A percentile compares a stretch with the other conserved stretches of the same genome.
phyloP scores from a whole-genome alignment of 306 rosid genomes.

The Inga oerstediana region DNA sequence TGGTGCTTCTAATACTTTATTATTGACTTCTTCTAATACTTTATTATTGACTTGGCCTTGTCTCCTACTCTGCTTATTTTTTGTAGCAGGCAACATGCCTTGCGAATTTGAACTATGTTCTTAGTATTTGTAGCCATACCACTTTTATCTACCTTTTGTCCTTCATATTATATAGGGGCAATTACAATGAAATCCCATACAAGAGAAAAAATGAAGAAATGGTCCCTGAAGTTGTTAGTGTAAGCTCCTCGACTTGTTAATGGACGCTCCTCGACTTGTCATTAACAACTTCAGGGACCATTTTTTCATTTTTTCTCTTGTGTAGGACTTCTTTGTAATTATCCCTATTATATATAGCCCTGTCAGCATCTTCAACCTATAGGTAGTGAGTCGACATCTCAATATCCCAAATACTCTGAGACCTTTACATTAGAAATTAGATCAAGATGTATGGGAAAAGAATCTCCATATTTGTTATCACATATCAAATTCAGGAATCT shows the following conservation, averaged over 20 bases:
- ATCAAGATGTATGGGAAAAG: not conserved
- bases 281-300: too few species aligned
- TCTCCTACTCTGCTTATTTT: not conserved
- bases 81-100: not conserved
- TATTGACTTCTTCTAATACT: not conserved
- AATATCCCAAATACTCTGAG: not conserved
- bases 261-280: too few species aligned
- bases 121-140: conserved; percentile 1
- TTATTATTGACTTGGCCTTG: not conserved
- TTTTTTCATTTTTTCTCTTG: too few species aligned
- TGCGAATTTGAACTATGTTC: not conserved
- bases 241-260: too few species aligned
- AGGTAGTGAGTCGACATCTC: not conserved
- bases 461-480: not conserved
- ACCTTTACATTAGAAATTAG: not conserved
- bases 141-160: not conserved
- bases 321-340: too few species aligned
- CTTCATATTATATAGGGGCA: not conserved
- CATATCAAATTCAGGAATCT: not conserved
- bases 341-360: not conserved
- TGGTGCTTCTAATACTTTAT: not conserved
- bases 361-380: not conserved
- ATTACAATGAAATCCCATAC: too few species aligned
- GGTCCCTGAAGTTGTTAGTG: too few species aligned
- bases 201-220: too few species aligned